Evolutionary conservation across 1,284 basidiomycete genomes (phyloP), one percentile per base, ranked within the genome.

Genomic region (Moesziomyces aphidis): DNA sequence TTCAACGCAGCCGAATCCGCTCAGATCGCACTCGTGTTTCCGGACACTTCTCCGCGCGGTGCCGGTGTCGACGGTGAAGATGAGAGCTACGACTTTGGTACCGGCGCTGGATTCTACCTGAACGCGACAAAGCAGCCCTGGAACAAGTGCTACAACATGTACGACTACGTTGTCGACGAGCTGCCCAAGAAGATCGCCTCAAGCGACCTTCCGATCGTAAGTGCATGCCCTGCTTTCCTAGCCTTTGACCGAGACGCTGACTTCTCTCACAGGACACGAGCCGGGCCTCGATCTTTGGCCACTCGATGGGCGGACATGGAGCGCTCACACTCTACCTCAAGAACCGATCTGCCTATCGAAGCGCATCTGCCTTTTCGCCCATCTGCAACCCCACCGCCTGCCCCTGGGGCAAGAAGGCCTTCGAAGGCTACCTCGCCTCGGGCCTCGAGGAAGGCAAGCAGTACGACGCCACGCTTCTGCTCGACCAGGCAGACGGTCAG

Each of bases 11-110:
- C 83, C 4, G 75, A 76, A 1, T 28, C 68, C n/a, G 56, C 71
- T 60, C 77, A 91, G 5, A 91, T 99, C 62, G 95, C 96, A 0
- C 87, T 99, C 51, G 90, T 99, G 45, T 97, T 97, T 85, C 94
- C 97, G 0, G 97, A 99, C 84, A 99, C 97, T 0, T 94, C 92
- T 44, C 97, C 97, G 3, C 89, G 96, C 34, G 95, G 94, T 1
- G 95, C 96, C 2, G 91, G 90, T n/a, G 88, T 95, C 62, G 89
- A 91, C 58, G 94, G 92, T 43, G 87, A 86, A 51, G 95, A 99
- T 86, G 90, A 93, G 50, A 89, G 89, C 68, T 90, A 91, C 83
- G 93, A 97, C 83, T 86, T 86, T 58, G 85, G 85, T 19, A 74
- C 74, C 2, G 82, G 83, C 19, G 82, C 83, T 3, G 82, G 82